Base-by-base conservation (phyloP, 1,284 basidiomycete species). In the Uromyces viciae-fabae region DNA sequence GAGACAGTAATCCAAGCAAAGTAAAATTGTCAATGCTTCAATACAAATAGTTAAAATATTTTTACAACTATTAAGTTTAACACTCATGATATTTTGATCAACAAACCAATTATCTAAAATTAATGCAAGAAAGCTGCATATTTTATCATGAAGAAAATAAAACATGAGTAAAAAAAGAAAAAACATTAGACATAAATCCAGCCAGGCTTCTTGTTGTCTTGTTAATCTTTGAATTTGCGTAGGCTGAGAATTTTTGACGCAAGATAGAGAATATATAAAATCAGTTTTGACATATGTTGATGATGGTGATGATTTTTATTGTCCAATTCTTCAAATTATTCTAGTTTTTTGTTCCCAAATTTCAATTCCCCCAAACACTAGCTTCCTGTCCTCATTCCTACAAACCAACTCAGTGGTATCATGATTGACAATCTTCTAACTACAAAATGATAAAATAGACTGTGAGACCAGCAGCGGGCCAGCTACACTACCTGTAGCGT, bases 341-440 rank as follows among this genome's bases (percentile, higher is more conserved):
- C 40, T 33, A n/a, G 17, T 14, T 56, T 40, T 43, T 69, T 69
- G 43, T 40, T 75, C 73, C 19, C 42, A 43, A 25, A 80, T 19
- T 36, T 80, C 68, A 19, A 80, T 72, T 60, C 77, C 77, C 77
- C 66, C 66, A 80, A 4, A 80, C 49, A 33, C 77, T 68, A n/a
- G 77, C 66, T 72, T 19, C 56, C 49, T 49, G 71, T 80, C 28
- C 68, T 36, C 49, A 80, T 80, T 17, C 38, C 66, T n/a, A 72
- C 54, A 25, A 80, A 72, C 15, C 72, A 38, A 49, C 36, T 38
- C 14, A 72, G 49, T 28, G 64, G 36, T 33, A 71, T 58, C 17
- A 52, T 40, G 42, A 73, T 25, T 17, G 52, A 28, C 28, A 38
- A 42, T 28, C 60, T 72, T 2, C 56, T 36, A 19, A 43, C 49